Evolutionary conservation across 2,329 filamentous ascomycete species (phyloP), one percentile per base, ranked within the genome.

Genomic region (Neonectria ditissima): DNA sequence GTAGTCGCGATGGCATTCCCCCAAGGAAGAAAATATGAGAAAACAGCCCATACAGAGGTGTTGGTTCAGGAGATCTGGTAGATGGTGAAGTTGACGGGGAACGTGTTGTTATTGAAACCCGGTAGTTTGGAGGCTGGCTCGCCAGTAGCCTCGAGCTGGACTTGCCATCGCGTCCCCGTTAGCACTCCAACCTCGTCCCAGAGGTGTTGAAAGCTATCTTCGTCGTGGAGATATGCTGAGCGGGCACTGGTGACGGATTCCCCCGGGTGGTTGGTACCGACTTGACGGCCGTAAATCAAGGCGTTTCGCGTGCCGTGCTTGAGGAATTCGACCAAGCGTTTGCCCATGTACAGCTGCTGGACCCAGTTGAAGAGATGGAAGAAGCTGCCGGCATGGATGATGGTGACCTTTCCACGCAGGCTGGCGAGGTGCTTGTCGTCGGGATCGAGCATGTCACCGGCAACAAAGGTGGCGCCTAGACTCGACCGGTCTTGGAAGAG

Each of bases 401-500:
- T 82, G 63, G 76, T 86, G 63, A 81, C 81, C 70, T 70, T 80
- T 28, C 79, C 79, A 26, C 78, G 70, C 2, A 84, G 69, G 2
- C 61, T 62, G 3, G 74, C 67, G 5, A 83, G 72, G 3, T 73
- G 73, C 16, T 65, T 67, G 57, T 83, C 79, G 13, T 77, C 75
- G 7, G 78, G 79, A 55, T 81, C 77, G 10, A 86, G 73, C 63
- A 87, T 75, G 63, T 88, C 83, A 20, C 84, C 86, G 3, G 80
- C 70, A 30, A 89, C 75, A 65, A 89, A 87, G 2, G 78, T 79
- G 2, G 80, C 80, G 20, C 78, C 77, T 5, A 88, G 75, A 34
- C 59, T 79, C n/a, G 77, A 71, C 26, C 82, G 80, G 65, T 91
- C 90, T 48, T 83, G 81, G 77, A 91, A 92, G 20, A 92, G 80